Conservation (phyloP, 139 green algal species). For the Micromonas pusilla region DNA sequence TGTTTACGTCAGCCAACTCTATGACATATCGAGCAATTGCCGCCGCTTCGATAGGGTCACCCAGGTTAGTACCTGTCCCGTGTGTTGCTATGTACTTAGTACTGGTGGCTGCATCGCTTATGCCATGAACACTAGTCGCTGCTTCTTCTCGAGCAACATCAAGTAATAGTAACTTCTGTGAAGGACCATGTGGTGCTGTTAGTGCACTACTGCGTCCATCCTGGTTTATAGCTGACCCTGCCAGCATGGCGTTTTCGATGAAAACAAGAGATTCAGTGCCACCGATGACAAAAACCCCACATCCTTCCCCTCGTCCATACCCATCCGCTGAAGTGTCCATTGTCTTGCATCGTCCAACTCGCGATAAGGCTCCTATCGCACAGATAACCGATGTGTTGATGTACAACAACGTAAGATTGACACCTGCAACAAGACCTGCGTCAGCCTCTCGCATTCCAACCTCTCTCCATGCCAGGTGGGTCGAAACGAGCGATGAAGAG, state of each 20-base stretch:
- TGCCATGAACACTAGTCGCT: too few relatives aligned
- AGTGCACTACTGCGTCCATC: constrained; percentile 27
- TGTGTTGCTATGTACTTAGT: too few relatives aligned
- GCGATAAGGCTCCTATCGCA: too few relatives aligned
- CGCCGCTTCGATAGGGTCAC: too few relatives aligned
- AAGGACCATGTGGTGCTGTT: constrained; percentile 31
- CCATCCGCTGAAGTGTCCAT: constrained; percentile 31
- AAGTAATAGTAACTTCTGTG: constrained; percentile 34
- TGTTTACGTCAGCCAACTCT: too few relatives aligned
- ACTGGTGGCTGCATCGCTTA: too few relatives aligned
- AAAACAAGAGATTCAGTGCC: neutral
- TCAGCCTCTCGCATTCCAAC: too few relatives aligned
- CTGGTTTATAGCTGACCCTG: constrained; percentile 29
- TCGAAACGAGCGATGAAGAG: constrained; percentile 59
- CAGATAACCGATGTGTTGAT: too few relatives aligned
- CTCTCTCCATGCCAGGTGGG: neutral
- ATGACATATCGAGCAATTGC: too few relatives aligned
- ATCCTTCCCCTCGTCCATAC: constrained; percentile 37
- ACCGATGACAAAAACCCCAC: neutral
- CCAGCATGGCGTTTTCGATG: neutral
- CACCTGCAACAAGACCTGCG: constrained; percentile 12
- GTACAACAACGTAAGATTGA: constrained; percentile 3
- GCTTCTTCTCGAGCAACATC: too few relatives aligned
- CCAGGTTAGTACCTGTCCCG: too few relatives aligned
- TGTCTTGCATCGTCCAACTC: constrained; percentile 33